Percentiles rank a stretch among this genome's conserved stretches.
These are phyloP conservation scores for Cadophora malorum DNA, from an alignment of 2,329 filamentous ascomycete genomes.

Conservation along the genomic window DNA sequence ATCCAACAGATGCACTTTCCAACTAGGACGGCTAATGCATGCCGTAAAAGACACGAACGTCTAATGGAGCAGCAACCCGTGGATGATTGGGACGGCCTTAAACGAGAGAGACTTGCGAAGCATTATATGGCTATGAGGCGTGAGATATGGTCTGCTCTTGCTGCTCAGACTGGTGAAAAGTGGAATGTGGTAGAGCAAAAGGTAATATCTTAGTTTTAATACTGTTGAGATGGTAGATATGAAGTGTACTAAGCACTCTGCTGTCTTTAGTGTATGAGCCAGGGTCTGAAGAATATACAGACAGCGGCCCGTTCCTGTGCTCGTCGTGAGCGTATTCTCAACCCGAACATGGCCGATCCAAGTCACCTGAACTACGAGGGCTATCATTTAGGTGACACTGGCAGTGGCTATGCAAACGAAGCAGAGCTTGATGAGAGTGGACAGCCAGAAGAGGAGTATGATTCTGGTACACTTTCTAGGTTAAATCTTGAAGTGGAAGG, in stretches of 20 bases:
- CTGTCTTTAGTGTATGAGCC: constrained; percentile 91
- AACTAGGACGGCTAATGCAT: constrained; percentile 72
- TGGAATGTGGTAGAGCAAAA: constrained; percentile 74
- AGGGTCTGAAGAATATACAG: constrained; percentile 81
- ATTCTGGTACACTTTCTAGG: too few relatives aligned
- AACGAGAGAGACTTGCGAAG: constrained; percentile 75
- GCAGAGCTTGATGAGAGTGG: too few relatives aligned
- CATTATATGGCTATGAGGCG: constrained; percentile 82
- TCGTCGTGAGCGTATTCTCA: constrained; percentile 67
- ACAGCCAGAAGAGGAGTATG: too few relatives aligned
- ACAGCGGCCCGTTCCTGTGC: constrained; percentile 70
- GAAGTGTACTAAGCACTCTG: too few relatives aligned
- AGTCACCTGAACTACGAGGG: too few relatives aligned
- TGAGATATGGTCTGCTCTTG: constrained; percentile 81
- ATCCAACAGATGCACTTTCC: constrained; percentile 81
- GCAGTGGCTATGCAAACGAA: too few relatives aligned
- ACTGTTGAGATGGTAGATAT: too few relatives aligned
- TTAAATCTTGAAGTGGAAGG: too few relatives aligned
- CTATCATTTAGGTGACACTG: too few relatives aligned
- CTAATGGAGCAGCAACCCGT: constrained; percentile 70
- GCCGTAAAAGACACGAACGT: constrained; percentile 86
- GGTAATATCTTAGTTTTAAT: too few relatives aligned
- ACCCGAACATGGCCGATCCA: constrained; percentile 21
- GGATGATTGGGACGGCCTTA: constrained; percentile 76
- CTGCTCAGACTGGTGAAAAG: constrained; percentile 78